phyloP scores from a whole-genome alignment of 2,329 filamentous ascomycete species.

The Metarhizium humberi region DNA sequence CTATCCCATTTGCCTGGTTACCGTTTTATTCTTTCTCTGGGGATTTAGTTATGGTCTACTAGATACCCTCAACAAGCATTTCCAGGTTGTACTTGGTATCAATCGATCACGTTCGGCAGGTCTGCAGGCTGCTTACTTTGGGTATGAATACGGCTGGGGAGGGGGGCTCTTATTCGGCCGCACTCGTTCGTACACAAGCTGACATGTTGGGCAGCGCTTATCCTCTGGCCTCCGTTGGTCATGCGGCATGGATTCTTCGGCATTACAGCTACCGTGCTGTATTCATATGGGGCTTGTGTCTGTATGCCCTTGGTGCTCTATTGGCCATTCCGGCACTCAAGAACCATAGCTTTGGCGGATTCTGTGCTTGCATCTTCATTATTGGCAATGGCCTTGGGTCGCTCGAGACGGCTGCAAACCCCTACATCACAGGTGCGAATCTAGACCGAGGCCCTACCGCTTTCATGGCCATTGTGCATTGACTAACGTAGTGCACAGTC shows the following conservation, averaged over 20 bases:
- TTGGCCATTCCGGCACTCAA: slow-evolving; percentile 48
- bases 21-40: slow-evolving; percentile 37
- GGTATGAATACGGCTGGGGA: slow-evolving; percentile 29
- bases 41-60: slow-evolving; percentile 37
- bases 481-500: slow-evolving; percentile 15
- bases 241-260: slow-evolving; percentile 54
- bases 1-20: slow-evolving; percentile 51
- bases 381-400: slow-evolving; percentile 66
- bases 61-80: slow-evolving; percentile 41
- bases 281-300: slow-evolving; percentile 57
- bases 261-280: slow-evolving; percentile 57
- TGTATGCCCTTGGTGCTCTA: slow-evolving; percentile 56
- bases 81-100: slow-evolving; percentile 36
- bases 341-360: slow-evolving; percentile 60
- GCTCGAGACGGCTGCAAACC: slow-evolving; percentile 70
- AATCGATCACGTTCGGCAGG: slow-evolving; percentile 34
- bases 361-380: slow-evolving; percentile 64
- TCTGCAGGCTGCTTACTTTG: slow-evolving; percentile 43
- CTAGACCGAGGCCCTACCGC: not conserved
- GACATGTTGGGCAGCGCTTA: slow-evolving; percentile 39
- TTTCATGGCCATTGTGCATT: too few relatives aligned
- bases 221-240: slow-evolving; percentile 59
- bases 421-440: slow-evolving; percentile 50
- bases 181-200: slow-evolving; percentile 22
- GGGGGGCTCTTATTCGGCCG: not conserved